Base-by-base conservation (phyloP, 345 rosid species). In the Noccaea caerulescens region DNA sequence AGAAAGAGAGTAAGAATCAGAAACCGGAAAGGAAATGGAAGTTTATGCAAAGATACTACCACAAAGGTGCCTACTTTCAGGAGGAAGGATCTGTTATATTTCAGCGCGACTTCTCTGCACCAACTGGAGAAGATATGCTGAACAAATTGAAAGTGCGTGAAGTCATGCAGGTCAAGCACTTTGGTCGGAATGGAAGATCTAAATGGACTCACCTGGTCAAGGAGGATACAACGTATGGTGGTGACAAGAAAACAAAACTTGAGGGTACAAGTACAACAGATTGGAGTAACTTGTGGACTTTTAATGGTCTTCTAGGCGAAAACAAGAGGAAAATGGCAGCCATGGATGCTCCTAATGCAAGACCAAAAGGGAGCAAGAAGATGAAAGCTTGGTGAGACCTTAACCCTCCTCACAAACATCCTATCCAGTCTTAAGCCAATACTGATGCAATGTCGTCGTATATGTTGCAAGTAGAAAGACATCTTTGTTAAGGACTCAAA, bases 161-260 rank as follows among this genome's bases (percentile, higher is more conserved):
- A 66, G 84, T 84, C 62, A 77, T 82, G 88, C 88, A 86, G 73
- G 88, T 86, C 63, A 83, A 84, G 57, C 77, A 84, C 71, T 87
- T 85, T 66, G 88, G 93, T 72, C 84, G 85, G 11, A 87, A 88
- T 43, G 90, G 90, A 61, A 75, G 89, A 71, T 82, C 88, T 33
- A 87, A 85, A 71, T 84, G 93, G 93, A 87, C 93, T 3, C 93
- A 85, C 78, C 88, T 87, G 72, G 83, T 82, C 69, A 81, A 77
- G 39, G 90, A 85, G 75, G 88, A 62, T 62, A 62, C 66, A 62
- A 62, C 66, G 30, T 34, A 55, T 55, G 41, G 59, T 55, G 41
- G 59, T 55, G 41, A 20, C 59, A 55, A 13, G 13, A 55, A 8
- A 38, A 33, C 36, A 10, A 37, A 16, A 6, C 16, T 8, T 0